Base-by-base conservation (phyloP, 164 flowering plant genomes). In the Vitis riparia region DNA sequence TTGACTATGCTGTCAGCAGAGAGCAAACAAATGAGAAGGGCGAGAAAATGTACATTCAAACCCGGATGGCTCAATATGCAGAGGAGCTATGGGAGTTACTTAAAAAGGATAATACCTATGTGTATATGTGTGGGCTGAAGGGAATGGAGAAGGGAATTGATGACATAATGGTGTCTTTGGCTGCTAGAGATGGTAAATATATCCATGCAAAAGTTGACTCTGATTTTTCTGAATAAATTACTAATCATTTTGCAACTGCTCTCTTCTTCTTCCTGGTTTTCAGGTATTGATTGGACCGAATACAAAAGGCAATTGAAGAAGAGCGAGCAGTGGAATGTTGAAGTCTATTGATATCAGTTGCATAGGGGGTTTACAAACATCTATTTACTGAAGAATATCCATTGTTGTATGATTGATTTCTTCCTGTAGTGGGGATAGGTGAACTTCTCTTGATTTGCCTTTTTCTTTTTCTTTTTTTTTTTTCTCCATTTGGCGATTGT, bases 141-240 rank as follows among this genome's bases (percentile, higher is more conserved):
- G 97, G 97, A 51, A 95, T 93, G 99, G 99, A 95, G 76, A 93
- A 93, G 84, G 99, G 99, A 32, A 95, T 95, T 62, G 99, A 95
- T 79, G 99, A 95, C 72, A 93, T 95, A 3, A 93, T 93, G 99
- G 74, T 73, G 16, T 76, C 88, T 48, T 77, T 95, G 80, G 97
- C 97, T 57, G 97, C 91, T 11, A 84, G 53, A 84, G 99, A 95
- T 11, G 99, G 98, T 95, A 80, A 80, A 15, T 8, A 44, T 37
- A 37, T 37, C 44, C 44, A 37, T 37, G 7, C 7, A 37, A 37
- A 37, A 37, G 44, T 3, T 37, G 44, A 37, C 0, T 37, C 44
- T 37, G 7, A 6, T 37, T 37, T 37, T 37, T 3, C 6, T 37
- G 44, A 3, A 37, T 37, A 37, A 37, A 37, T 37, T 37, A 37